Evolutionary conservation across 495 filamentous ascomycete species (phyloP).

Genomic region (Penicillium angulare): DNA sequence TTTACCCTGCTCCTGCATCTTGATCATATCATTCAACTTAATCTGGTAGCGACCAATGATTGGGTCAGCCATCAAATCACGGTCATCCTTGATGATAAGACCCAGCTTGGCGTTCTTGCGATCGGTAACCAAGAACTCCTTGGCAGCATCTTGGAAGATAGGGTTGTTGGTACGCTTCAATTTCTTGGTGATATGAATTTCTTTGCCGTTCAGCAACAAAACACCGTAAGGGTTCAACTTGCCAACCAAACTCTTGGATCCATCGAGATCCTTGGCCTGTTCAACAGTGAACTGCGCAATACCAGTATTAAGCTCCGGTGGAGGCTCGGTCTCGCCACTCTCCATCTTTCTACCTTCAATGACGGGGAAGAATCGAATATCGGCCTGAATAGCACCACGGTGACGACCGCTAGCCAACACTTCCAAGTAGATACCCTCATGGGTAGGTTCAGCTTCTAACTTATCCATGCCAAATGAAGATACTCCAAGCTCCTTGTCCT

Average conservation of each 20-base stretch:
- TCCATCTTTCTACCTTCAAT: constrained; percentile 67
- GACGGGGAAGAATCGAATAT: constrained; percentile 94
- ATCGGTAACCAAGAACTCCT: constrained; percentile 92
- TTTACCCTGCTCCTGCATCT: constrained; percentile 86
- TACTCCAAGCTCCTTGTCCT: constrained; percentile 91
- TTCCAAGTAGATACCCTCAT: constrained; percentile 82
- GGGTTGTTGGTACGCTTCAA: constrained; percentile 96
- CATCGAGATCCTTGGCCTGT: constrained; percentile 94
- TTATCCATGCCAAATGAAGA: constrained; percentile 82
- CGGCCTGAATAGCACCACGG: constrained; percentile 73
- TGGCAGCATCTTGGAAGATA: constrained; percentile 84
- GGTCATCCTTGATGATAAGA: constrained; percentile 90
- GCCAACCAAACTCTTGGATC: constrained; percentile 83
- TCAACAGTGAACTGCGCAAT: constrained; percentile 90
- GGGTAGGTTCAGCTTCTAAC: constrained; percentile 68
- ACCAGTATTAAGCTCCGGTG: constrained; percentile 87
- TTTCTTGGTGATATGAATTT: constrained; percentile 79
- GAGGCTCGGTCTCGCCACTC: constrained; percentile 73
- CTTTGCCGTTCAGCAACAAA: constrained; percentile 84
- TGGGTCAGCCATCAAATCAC: constrained; percentile 78
- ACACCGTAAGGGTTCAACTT: constrained; percentile 86
- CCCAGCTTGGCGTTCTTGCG: constrained; percentile 85
- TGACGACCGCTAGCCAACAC: constrained; percentile 80
- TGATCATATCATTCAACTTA: constrained; percentile 87
- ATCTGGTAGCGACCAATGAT: constrained; percentile 90